These are phyloP conservation scores for Mycosphaerella arachidis DNA, from an alignment of 2,329 filamentous ascomycete species.

Conservation along the genomic window DNA sequence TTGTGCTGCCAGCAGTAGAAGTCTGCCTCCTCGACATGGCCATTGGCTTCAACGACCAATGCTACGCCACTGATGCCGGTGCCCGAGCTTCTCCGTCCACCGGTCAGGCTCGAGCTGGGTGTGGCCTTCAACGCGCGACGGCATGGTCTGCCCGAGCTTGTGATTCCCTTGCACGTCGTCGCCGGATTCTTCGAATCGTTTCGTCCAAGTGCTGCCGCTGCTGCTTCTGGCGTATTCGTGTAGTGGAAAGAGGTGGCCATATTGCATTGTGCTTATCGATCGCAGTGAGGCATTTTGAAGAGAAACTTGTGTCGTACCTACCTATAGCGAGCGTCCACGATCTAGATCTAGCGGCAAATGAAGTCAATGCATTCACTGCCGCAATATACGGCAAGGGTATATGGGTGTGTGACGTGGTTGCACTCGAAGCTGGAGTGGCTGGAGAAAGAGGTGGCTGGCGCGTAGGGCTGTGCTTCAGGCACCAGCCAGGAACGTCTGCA, in stretches of 20 bases:
- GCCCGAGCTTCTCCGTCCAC: constrained; percentile 19
- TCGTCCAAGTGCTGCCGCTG: constrained; percentile 72
- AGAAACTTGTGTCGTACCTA: constrained; percentile 7
- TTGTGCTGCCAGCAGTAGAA: constrained; percentile 95
- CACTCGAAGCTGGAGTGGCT: constrained; percentile 4
- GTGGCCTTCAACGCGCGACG: constrained; percentile 56
- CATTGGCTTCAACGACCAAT: constrained; percentile 45
- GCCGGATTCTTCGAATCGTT: constrained; percentile 79
- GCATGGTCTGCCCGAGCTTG: constrained; percentile 75
- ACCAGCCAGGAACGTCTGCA: not conserved
- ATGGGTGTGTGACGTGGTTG: constrained; percentile 13
- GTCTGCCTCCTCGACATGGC: constrained; percentile 52
- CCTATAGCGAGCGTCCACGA: not conserved
- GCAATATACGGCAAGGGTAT: constrained; percentile 6
- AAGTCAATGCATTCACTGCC: constrained; percentile 9
- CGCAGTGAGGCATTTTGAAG: not conserved
- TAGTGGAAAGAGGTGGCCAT: not conserved
- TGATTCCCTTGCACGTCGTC: constrained; percentile 85
- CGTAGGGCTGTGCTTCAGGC: not conserved
- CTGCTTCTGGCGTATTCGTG: constrained; percentile 33
- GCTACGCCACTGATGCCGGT: constrained; percentile 33
- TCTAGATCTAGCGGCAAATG: not conserved
- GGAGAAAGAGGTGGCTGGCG: not conserved
- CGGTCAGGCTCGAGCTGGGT: constrained; percentile 37
- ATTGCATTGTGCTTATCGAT: not conserved